These are phyloP conservation scores for Chlamydomonas schloesseri DNA, from an alignment of 139 green algal species.

Conservation along the genomic window DNA sequence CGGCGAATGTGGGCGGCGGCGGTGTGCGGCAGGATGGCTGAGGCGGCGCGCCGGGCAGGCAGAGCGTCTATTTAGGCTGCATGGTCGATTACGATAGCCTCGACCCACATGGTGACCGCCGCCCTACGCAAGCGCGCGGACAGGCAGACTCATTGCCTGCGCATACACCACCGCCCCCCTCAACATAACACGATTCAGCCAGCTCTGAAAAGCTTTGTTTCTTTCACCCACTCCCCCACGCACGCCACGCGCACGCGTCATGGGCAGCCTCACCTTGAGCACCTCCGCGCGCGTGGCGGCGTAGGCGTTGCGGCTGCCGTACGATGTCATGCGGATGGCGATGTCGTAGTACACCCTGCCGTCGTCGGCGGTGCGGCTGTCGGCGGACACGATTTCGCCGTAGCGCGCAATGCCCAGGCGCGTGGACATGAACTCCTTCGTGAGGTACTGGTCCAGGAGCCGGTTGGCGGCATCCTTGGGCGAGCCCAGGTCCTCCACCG, in stretches of 20 bases:
- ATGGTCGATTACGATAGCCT: no score
- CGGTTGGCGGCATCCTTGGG: slow-evolving; percentile 80
- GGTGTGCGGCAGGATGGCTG: no score
- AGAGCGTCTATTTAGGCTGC: no score
- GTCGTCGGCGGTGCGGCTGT: slow-evolving; percentile 43
- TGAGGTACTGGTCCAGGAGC: slow-evolving; percentile 83
- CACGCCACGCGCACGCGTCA: not conserved
- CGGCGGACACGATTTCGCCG: slow-evolving; percentile 59
- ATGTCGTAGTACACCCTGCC: slow-evolving; percentile 65
- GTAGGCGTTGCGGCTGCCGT: slow-evolving; percentile 84
- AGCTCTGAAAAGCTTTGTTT: no score
- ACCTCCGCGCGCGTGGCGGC: slow-evolving; percentile 67
- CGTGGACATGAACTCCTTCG: slow-evolving; percentile 97
- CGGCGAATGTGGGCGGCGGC: no score
- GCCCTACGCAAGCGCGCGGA: no score
- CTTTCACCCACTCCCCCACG: no score
- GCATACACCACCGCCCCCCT: no score
- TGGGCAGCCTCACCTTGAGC: slow-evolving; percentile 8
- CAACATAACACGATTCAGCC: no score
- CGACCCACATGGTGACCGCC: no score
- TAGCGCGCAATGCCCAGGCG: slow-evolving; percentile 77
- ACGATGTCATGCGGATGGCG: slow-evolving; percentile 77
- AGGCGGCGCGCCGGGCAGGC: no score
- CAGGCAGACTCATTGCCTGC: no score
- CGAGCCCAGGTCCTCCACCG: slow-evolving; percentile 84